Base-by-base conservation (phyloP, 2,329 filamentous ascomycete genomes). In the Fusarium equiseti region DNA sequence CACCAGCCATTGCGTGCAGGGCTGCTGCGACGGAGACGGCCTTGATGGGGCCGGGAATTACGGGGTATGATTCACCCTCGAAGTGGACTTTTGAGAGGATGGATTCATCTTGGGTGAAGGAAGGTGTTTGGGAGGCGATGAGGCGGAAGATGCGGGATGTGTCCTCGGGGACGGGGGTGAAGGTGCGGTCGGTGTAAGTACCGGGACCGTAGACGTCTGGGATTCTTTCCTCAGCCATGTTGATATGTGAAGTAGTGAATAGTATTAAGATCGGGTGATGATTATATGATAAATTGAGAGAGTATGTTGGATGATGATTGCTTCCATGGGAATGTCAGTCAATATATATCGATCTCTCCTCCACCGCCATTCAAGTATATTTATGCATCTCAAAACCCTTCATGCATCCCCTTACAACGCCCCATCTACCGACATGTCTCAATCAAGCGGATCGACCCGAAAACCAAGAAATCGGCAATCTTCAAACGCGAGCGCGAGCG, bases 31-130 rank as follows among this genome's bases (percentile, higher is more conserved):
- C 54, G 0, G 63, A 66, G 8, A 66, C 43, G 2, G 63, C 63
- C 12, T 66, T 66, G n/a, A 66, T 66, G 13, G 63, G 63, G 11
- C 62, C 63, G 18, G 63, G 42, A 18, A 66, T 54, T 12, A 60
- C 46, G 9, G 63, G 62, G 15, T 49, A 66, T 2, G 45, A 16
- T 0, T 66, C 45, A 2, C 63, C 63, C 0, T 35, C 57, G 8
- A 66, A 66, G 3, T 10, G 53, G 12, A 66, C 62, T 3, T 61
- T 66, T 7, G 63, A 66, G 3, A 66, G 54, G 15, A 50, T n/a
- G 7, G n/a, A 40, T 40, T 66, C 62, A 42, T 66, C 62, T 20
- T 44, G 42, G 2, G 43, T 61, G 42, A 66, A 66, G 24, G 48
- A 38, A 0, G 62, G 63, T 11, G 61, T 66, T 45, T 66, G 63